Percentiles rank a stretch among this genome's conserved stretches.
phyloP scores from a whole-genome alignment of 177 flowering plant genomes.

The Vitis hybrid region DNA sequence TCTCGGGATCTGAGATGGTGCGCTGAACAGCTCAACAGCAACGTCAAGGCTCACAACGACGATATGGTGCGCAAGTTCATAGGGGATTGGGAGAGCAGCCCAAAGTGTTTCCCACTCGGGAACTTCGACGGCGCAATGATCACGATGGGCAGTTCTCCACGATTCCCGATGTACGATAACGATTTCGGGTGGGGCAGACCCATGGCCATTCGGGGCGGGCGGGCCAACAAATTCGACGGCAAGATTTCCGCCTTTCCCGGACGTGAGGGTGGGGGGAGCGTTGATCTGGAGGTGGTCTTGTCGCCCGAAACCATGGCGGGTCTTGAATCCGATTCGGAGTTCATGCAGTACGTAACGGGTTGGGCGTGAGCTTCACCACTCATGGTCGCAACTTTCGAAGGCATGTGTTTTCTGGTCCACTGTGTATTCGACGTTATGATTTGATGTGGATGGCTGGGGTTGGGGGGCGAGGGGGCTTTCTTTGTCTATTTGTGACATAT shows the following conservation, averaged over 20 bases:
- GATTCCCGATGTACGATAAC: slow-evolving; percentile 70
- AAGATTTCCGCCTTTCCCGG: slow-evolving; percentile 73
- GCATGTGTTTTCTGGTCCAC: too few relatives aligned
- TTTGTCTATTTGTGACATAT: too few relatives aligned
- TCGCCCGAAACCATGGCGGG: slow-evolving; percentile 57
- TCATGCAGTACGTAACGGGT: slow-evolving; percentile 52
- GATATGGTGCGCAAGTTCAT: slow-evolving; percentile 35
- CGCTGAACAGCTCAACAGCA: slow-evolving; percentile 50
- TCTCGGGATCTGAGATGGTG: slow-evolving; percentile 53
- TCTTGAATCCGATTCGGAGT: slow-evolving; percentile 54
- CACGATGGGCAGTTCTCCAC: slow-evolving; percentile 68
- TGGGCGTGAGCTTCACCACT: not conserved
- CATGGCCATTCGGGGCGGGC: slow-evolving; percentile 58
- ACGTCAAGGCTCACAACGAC: slow-evolving; percentile 42
- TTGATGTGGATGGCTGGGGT: too few relatives aligned
- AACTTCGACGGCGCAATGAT: slow-evolving; percentile 55
- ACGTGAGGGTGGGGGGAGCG: slow-evolving; percentile 56
- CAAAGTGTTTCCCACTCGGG: slow-evolving; percentile 49
- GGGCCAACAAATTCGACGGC: slow-evolving; percentile 66
- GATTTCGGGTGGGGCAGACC: slow-evolving; percentile 82
- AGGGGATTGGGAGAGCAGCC: slow-evolving; percentile 51
- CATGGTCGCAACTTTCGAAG: too few relatives aligned
- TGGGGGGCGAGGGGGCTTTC: too few relatives aligned
- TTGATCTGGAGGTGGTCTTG: slow-evolving; percentile 61
- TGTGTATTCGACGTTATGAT: too few relatives aligned